Conservation (phyloP, 345 rosid species). For the Erodium maritimum region DNA sequence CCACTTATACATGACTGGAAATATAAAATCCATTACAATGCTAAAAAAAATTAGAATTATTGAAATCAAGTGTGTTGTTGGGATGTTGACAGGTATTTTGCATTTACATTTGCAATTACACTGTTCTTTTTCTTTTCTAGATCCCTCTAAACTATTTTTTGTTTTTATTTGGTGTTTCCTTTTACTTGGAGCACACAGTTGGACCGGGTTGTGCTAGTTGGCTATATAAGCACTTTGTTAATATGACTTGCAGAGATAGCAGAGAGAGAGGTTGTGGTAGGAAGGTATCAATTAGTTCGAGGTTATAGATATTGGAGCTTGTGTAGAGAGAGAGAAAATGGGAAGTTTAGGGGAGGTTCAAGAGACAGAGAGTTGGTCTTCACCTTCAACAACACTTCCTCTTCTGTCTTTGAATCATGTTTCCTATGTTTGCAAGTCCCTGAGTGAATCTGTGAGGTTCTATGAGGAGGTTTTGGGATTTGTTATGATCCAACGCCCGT, state of each 20-base stretch:
- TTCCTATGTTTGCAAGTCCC: slow-evolving; percentile 36
- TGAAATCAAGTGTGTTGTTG: neutral
- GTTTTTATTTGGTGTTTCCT: too few species aligned
- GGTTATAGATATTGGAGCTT: neutral
- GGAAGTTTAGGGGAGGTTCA: slow-evolving; percentile 1
- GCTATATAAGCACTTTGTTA: neutral
- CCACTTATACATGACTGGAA: too few species aligned
- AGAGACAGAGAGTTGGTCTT: slow-evolving; percentile 13
- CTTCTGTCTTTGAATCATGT: slow-evolving; percentile 30
- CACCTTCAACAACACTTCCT: slow-evolving; percentile 15
- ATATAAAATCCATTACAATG: neutral
- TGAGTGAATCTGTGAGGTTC: slow-evolving; percentile 22
- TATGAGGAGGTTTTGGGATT: slow-evolving; percentile 39
- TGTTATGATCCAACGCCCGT: slow-evolving; percentile 37
- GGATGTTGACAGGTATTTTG: neutral
- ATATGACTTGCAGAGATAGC: neutral
- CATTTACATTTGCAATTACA: neutral
- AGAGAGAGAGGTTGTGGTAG: neutral
- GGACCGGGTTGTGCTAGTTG: neutral
- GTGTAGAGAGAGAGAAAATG: neutral
- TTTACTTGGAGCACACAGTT: neutral
- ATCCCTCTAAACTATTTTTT: too few species aligned
- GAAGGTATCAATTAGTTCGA: neutral
- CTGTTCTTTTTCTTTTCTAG: neutral
- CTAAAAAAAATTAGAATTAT: too few species aligned